Percentiles rank a stretch among this genome's conserved stretches.
These are phyloP conservation scores for Rhazya stricta DNA, from an alignment of 257 asterid genomes.

Conservation along the genomic window DNA sequence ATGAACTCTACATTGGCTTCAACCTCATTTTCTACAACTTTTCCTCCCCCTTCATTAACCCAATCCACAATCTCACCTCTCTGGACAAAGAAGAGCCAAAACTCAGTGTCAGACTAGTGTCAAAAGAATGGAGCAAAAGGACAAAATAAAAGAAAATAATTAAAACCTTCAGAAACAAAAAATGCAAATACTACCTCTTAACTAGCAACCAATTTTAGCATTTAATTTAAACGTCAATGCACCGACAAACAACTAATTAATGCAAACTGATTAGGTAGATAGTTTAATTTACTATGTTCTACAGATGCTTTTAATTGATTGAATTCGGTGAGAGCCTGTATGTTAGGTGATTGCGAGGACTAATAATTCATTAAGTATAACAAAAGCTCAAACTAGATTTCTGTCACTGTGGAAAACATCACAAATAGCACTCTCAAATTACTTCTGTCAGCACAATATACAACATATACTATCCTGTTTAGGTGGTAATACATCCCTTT, in stretches of 20 bases:
- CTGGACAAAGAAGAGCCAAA: constrained; percentile 38
- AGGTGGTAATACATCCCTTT: neutral
- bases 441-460: neutral
- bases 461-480: neutral
- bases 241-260: neutral
- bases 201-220: neutral
- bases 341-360: neutral
- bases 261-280: neutral
- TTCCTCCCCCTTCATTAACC: constrained; percentile 85
- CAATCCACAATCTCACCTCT: constrained; percentile 74
- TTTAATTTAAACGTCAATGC: neutral
- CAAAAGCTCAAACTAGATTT: neutral
- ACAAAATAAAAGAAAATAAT: neutral
- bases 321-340: neutral
- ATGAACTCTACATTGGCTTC: constrained; percentile 51
- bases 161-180: neutral
- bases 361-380: too few relatives aligned
- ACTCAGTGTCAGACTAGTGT: constrained; percentile 14
- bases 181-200: neutral
- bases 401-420: neutral
- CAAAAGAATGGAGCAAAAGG: constrained; percentile 18
- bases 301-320: neutral
- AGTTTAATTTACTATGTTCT: neutral
- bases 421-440: neutral
- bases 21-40: constrained; percentile 52